Evolutionary conservation across 306 rosid species (phyloP), one percentile per base, ranked within the genome.

Genomic region (Castanospermum australe): DNA sequence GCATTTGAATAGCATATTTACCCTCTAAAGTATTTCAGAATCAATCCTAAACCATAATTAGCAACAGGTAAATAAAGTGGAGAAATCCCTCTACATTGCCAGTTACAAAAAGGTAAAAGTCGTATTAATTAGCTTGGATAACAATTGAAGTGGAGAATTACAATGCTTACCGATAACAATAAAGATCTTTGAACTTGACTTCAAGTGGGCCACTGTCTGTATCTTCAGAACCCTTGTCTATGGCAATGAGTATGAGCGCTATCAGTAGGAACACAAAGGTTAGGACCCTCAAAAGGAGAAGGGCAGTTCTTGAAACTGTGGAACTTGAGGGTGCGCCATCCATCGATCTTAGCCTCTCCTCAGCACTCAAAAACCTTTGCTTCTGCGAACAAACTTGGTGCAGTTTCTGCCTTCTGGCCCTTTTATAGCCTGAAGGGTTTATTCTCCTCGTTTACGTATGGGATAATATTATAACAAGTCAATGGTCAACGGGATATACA

Each of bases 241-340:
- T 38, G 24, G 88, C 79, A 15, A 87, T 79, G 56, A 92, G 51
- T 8, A 90, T 79, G 47, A 90, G 89, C 0, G 97, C 77, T 32
- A 81, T 82, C 1, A 92, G 52, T 0, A 88, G 86, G 57, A 87
- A 83, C 44, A 89, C 78, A 28, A 87, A 82, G 11, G 88, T 77
- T 11, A 85, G 28, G 4, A 87, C 72, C 84, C 93, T 87, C 85
- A 87, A 56, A 64, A 87, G 18, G 4, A 92, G 83, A 63, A 73
- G 66, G 4, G 33, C 80, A 59, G 79, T 70, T 33, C 81, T 81
- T 63, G 87, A 74, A 85, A 81, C 24, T 61, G 82, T 67, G 70
- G 91, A 75, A 6, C 50, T 77, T 42, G 87, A 79, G 50, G 84
- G 79, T 9, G 47, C 4, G 21, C 33, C 25, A 44, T 79, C 80